Evolutionary conservation across 2,329 filamentous ascomycete species (phyloP).

Genomic region (Aspergillus carbonarius): DNA sequence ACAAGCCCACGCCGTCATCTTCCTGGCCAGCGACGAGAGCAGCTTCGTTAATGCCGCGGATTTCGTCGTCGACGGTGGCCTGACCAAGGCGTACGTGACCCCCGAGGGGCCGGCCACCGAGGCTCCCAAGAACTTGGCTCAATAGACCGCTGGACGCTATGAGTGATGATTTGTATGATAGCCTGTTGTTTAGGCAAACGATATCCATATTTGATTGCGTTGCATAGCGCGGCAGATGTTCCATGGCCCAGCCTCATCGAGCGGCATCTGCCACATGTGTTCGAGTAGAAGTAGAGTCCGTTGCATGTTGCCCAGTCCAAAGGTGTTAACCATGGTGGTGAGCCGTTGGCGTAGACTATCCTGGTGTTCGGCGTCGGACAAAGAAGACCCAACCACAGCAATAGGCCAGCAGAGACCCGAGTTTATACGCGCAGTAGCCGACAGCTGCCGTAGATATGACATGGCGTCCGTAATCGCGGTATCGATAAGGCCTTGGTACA

Average conservation of each 20-base stretch:
- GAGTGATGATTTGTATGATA: slow-evolving; percentile 14
- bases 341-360: slow-evolving; percentile 31
- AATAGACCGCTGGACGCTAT: slow-evolving; percentile 6
- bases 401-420: slow-evolving; percentile 38
- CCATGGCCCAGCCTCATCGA: slow-evolving; percentile 43
- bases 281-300: slow-evolving; percentile 45
- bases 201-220: slow-evolving; percentile 50
- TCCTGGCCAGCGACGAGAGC: slow-evolving; percentile 82
- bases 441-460: slow-evolving; percentile 25
- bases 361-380: slow-evolving; percentile 21
- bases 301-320: slow-evolving; percentile 50
- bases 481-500: slow-evolving; percentile 27
- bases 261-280: slow-evolving; percentile 43
- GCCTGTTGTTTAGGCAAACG: slow-evolving; percentile 42
- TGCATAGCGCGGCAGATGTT: slow-evolving; percentile 48
- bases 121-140: slow-evolving; percentile 52
- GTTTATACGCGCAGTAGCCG: slow-evolving; percentile 30
- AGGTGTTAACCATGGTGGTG: slow-evolving; percentile 28
- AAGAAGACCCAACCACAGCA: slow-evolving; percentile 31
- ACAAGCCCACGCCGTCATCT: slow-evolving; percentile 85
- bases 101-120: slow-evolving; percentile 57
- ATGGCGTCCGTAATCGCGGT: slow-evolving; percentile 29
- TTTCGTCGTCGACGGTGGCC: slow-evolving; percentile 92
- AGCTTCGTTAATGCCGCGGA: slow-evolving; percentile 89
- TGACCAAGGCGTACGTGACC: slow-evolving; percentile 83